Evolutionary conservation across 495 filamentous ascomycete genomes (phyloP), one percentile per base, ranked within the genome.

Genomic region (Penicillium lividum): DNA sequence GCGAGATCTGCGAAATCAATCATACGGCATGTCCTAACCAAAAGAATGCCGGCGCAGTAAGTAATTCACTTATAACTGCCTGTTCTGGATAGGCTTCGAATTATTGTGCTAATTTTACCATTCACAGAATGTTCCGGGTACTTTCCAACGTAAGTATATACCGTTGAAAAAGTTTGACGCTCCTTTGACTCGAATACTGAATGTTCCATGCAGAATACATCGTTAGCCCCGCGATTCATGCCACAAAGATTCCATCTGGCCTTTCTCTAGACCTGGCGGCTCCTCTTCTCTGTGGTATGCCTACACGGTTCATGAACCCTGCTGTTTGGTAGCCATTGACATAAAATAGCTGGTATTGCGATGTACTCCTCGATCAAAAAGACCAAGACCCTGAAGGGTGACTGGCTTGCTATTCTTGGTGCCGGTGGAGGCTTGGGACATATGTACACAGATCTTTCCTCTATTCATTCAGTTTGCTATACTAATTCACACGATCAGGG

Each of bases 351-450:
- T 48, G 76, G 76, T 11, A 76, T 79, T 38, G 73, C 75, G 7
- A 77, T 78, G 76, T 79, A 77, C 53, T 77, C 74, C n/a, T 77
- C 76, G 7, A 77, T 79, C 49, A 70, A 72, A 56, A 77, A 77
- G 56, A 73, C 73, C 7, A 77, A 71, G 36, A 64, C 74, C 29
- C 67, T 71, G 18, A 65, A 70, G 2, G 76, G 74, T 25, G 67
- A 79, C 46, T 79, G 69, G 67, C 64, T 79, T 31, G 73, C 70
- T 38, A 69, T 79, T 8, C 60, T 74, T 18, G 76, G 76, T 30
- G 76, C 76, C 18, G 76, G 76, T 40, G 76, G 76, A 13, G 76
- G 76, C 4, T 50, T 79, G 15, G 76, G 76, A 15, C 76, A 79
- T 61, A 75, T 79, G 73, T 78, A 67, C 22, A n/a, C 30, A 25